These are phyloP conservation scores for Vitis vinifera DNA, from an alignment of 164 flowering plant genomes.

Conservation along the genomic window ASM3070453v1 NC_081809.1:26017501-26018000, in stretches of 20 bases:
- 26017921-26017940: not conserved
- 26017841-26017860: conserved; percentile 95
- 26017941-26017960: not conserved
- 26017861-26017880: conserved; percentile 22
- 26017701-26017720: conserved; percentile 17
- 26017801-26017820: conserved; percentile 93
- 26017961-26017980: not conserved
- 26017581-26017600: conserved; percentile 2
- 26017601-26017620: conserved; percentile 40
- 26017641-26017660: conserved; percentile 74
- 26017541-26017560: too few relatives aligned
- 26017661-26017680: conserved; percentile 98
- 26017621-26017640: conserved; percentile 79
- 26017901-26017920: not conserved
- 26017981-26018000: not conserved
- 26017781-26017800: not conserved
- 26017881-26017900: not conserved
- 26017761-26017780: not conserved
- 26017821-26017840: conserved; percentile 86
- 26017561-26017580: not conserved
- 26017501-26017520: too few relatives aligned
- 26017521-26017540: too few relatives aligned
- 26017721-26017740: not conserved
- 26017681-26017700: conserved; percentile 99
- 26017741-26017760: not conserved